Base-by-base conservation (phyloP, 768 basidiomycete genomes). In the Leccinellum luteum region DNA sequence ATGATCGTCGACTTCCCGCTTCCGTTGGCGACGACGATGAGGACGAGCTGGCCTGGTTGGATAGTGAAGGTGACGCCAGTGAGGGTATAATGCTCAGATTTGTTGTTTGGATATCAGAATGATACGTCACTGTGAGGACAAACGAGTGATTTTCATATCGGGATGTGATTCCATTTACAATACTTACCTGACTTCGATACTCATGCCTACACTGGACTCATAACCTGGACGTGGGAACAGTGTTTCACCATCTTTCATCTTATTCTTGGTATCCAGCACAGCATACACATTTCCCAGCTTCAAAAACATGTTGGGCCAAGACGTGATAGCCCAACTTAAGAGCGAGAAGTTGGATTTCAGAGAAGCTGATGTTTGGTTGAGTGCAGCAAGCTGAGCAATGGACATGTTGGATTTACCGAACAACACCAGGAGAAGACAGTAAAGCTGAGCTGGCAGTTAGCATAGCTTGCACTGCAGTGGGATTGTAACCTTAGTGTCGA, bases 21-120 rank as follows among this genome's bases (percentile, higher is more conserved):
- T 21, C 73, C 73, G 32, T 74, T 73, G 19, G 64, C 48, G 8
- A 73, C 74, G 9, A 74, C 74, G n/a, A 75, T 60, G 45, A 74
- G 66, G 3, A 71, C 74, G 3, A 74, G 60, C 25, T 70, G 68
- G 6, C 74, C 74, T 8, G 68, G 66, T 19, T 60, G 56, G 30
- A 75, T 68, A 12, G 64, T 62, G 48, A 75, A 73, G 3, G 68
- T 67, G 3, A 73, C 64, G 31, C 60, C n/a, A 48, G 60, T 50
- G 56, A 74, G 57, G 21, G 70, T 70, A 1, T 58, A 25, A 13
- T 58, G 62, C 27, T 64, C 60, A 17, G 66, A 58, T 17, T 63
- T 60, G 51, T 69, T 71, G 23, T 74, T 78, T 0, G 83, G 83
- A 60, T 87, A 87, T 12, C 71, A 65, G 56, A 86, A 86, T 0